These are phyloP conservation scores for Cladorrhinum sp. DNA, from an alignment of 2,329 filamentous ascomycete genomes.

Conservation along the genomic window DNA sequence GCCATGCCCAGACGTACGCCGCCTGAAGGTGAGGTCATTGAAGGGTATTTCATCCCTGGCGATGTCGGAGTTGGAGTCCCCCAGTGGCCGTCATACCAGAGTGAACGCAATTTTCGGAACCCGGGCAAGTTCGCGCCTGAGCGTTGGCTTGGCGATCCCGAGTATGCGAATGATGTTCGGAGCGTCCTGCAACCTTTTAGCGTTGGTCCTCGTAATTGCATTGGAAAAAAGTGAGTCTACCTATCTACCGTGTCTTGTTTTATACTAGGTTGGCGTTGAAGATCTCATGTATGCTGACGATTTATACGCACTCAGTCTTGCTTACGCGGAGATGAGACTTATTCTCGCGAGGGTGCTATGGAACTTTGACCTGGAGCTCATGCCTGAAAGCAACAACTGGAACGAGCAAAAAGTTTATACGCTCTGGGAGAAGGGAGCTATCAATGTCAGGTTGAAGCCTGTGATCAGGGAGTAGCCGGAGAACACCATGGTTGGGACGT, in stretches of 20 bases:
- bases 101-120: constrained; percentile 36
- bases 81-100: constrained; percentile 34
- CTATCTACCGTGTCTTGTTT: too few species aligned
- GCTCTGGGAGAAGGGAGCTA: constrained; percentile 32
- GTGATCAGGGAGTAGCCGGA: background rate
- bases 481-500: too few species aligned
- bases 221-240: constrained; percentile 38
- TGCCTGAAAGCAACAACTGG: constrained; percentile 19
- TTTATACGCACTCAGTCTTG: constrained; percentile 30
- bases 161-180: constrained; percentile 25
- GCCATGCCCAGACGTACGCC: constrained; percentile 16
- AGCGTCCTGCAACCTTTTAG: constrained; percentile 39
- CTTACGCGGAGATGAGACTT: constrained; percentile 48
- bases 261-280: too few species aligned
- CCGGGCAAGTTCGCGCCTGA: constrained; percentile 36
- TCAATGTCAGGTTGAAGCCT: constrained; percentile 13
- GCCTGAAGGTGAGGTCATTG: constrained; percentile 18
- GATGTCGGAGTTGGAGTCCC: constrained; percentile 30
- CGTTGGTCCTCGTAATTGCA: constrained; percentile 40
- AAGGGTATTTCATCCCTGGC: constrained; percentile 19
- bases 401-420: constrained; percentile 30
- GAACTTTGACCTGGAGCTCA: constrained; percentile 41
- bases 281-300: too few species aligned
- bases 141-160: constrained; percentile 32
- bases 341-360: constrained; percentile 44